A percentile compares a stretch with the other conserved stretches of the same genome.
Conservation (phyloP, 2,329 filamentous ascomycete genomes). For the Albifimbria verrucaria region DNA sequence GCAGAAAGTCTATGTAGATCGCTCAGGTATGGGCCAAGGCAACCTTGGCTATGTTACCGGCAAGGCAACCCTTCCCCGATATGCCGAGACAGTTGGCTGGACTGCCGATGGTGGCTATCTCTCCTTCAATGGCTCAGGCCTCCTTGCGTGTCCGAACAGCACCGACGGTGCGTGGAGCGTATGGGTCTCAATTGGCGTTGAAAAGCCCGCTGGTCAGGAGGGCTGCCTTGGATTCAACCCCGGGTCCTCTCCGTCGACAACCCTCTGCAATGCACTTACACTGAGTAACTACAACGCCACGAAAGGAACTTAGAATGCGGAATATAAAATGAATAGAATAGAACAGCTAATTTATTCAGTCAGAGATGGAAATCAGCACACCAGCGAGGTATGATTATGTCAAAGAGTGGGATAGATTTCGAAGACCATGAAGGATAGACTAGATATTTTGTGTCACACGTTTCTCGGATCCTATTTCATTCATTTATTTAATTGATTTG, state of each 20-base stretch:
- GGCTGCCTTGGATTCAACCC: constrained; percentile 33
- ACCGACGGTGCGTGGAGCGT: constrained; percentile 40
- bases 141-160: constrained; percentile 52
- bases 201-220: constrained; percentile 31
- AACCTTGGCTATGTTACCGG: constrained; percentile 50
- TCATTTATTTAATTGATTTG: no score
- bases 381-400: no score
- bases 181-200: constrained; percentile 29
- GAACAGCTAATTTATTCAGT: no score
- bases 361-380: no score
- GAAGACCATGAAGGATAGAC: no score
- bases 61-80: constrained; percentile 31
- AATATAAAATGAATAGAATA: no score
- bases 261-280: constrained; percentile 36
- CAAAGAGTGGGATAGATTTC: no score
- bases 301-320: no score
- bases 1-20: constrained; percentile 52
- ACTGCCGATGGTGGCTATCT: constrained; percentile 37
- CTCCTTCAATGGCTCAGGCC: constrained; percentile 37
- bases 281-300: no score
- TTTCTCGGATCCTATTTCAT: no score
- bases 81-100: constrained; percentile 47
- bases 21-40: constrained; percentile 58
- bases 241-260: constrained; percentile 20
- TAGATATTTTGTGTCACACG: no score